Evolutionary conservation across 2,329 filamentous ascomycete genomes (phyloP), one percentile per base, ranked within the genome.

Genomic region (Cytospora piceicola): DNA sequence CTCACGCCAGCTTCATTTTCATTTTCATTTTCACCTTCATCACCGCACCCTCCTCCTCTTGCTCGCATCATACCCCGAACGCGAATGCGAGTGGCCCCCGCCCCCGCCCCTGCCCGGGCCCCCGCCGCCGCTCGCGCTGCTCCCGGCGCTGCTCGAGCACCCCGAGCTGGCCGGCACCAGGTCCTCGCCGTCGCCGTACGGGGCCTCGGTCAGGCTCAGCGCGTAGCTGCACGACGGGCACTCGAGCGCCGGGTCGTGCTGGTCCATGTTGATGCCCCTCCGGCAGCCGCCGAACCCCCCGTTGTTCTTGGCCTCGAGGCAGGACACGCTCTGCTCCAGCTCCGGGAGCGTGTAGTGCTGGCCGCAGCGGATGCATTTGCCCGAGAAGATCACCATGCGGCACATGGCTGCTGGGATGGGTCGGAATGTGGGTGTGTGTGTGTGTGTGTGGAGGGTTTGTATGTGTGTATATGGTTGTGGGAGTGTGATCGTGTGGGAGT

Each of bases 231-330:
- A 83, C 17, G 72, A 68, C 56, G 80, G 76, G 71, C 81, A 83
- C 69, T 83, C 81, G 66, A 82, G 81, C 69, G 82, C 80, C 66
- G 82, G 82, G 3, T 68, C 68, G 71, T 83, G 81, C 64, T 81
- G 73, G 67, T 83, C 80, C 46, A 75, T 69, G 49, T 75, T 70
- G 34, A 81, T 74, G 36, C 81, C 81, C 29, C 72, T 71, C 49
- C 71, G 69, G 71, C 81, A 83, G 56, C 77, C 72, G 51, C 81
- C 81, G 62, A 83, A 83, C 14, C 69, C 69, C 57, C 78, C 81
- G 27, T 75, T 76, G 73, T 83, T 83, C 70, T 83, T 83, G 46
- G 81, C 80, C 67, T 82, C 77, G 58, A 83, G 78, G 64, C 81
- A 83, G 9, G 78, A 80, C 3, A 83, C 75, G 69, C 80, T 73